phyloP scores from a whole-genome alignment of 495 filamentous ascomycete genomes.

The Daldinia childiae region DNA sequence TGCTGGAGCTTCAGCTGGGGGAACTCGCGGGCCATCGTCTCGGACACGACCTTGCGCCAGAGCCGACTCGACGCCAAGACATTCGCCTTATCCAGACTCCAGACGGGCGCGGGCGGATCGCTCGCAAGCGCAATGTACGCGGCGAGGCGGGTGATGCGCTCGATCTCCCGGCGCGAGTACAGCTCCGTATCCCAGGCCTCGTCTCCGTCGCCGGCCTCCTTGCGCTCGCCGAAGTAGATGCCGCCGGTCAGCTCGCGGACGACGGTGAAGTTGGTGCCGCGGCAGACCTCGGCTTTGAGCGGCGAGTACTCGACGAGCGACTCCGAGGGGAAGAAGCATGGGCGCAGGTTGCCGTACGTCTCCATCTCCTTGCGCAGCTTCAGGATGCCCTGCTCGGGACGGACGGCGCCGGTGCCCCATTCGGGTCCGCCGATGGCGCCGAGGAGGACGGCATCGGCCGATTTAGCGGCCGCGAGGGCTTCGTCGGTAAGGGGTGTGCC shows the following conservation, averaged over 20 bases:
- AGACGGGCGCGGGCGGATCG: constrained; percentile 83
- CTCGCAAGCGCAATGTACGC: constrained; percentile 82
- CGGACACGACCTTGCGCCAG: constrained; percentile 88
- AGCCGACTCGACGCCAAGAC: constrained; percentile 89
- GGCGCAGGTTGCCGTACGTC: constrained; percentile 96
- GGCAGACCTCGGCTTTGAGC: constrained; percentile 85
- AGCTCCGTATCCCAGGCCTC: constrained; percentile 89
- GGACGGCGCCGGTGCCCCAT: constrained; percentile 92
- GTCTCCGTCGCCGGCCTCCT: constrained; percentile 81
- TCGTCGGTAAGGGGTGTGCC: constrained; percentile 82
- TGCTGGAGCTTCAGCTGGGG: constrained; percentile 85
- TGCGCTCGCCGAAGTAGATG: constrained; percentile 96
- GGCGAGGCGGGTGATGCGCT: constrained; percentile 86
- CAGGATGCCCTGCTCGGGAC: constrained; percentile 95
- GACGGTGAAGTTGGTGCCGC: constrained; percentile 91
- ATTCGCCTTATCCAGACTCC: constrained; percentile 96
- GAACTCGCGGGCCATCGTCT: constrained; percentile 87
- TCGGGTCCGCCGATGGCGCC: constrained; percentile 97
- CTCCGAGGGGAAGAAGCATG: constrained; percentile 95
- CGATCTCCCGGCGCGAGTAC: constrained; percentile 87
- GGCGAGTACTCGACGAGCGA: constrained; percentile 87
- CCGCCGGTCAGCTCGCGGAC: constrained; percentile 94
- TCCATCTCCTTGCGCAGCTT: constrained; percentile 91
- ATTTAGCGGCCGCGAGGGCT: constrained; percentile 85
- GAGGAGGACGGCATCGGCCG: constrained; percentile 89